A percentile compares a stretch with the other conserved stretches of the same genome.
phyloP scores from a whole-genome alignment of 768 basidiomycete species.

The Tulasnella sp. region DNA sequence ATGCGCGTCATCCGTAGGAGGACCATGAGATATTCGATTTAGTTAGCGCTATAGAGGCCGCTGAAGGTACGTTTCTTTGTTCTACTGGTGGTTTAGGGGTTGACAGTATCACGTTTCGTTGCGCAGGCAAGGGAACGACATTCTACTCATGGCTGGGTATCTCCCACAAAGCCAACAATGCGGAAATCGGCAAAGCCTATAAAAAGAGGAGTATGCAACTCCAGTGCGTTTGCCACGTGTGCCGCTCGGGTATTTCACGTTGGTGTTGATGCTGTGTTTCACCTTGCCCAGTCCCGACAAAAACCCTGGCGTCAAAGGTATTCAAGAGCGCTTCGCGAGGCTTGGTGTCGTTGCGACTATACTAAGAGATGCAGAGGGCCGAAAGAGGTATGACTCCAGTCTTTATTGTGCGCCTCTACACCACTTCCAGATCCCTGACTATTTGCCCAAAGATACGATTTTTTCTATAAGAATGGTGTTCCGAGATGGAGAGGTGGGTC shows the following conservation, averaged over 20 bases:
- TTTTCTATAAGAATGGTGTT: constrained; percentile 94
- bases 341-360: constrained; percentile 78
- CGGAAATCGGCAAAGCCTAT: constrained; percentile 82
- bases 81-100: not conserved
- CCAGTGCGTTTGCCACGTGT: constrained; percentile 49
- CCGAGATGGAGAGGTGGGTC: constrained; percentile 72
- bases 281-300: constrained; percentile 68
- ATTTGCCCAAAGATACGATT: constrained; percentile 26
- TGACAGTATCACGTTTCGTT: not conserved
- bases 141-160: constrained; percentile 94
- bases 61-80: constrained; percentile 49
- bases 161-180: constrained; percentile 52
- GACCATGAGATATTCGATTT: constrained; percentile 97
- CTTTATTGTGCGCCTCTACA: constrained; percentile 30
- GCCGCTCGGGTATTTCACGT: not conserved
- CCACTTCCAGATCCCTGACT: constrained; percentile 25
- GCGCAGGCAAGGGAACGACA: constrained; percentile 67
- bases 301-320: constrained; percentile 69
- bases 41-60: constrained; percentile 60
- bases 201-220: constrained; percentile 78
- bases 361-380: constrained; percentile 58
- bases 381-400: constrained; percentile 55
- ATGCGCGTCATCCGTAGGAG: constrained; percentile 40
- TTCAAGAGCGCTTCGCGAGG: constrained; percentile 84
- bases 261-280: not conserved